A percentile compares a stretch with the other conserved stretches of the same genome.
Conservation (phyloP, 2,329 filamentous ascomycete species). For the Fusarium verticillioides region DNA sequence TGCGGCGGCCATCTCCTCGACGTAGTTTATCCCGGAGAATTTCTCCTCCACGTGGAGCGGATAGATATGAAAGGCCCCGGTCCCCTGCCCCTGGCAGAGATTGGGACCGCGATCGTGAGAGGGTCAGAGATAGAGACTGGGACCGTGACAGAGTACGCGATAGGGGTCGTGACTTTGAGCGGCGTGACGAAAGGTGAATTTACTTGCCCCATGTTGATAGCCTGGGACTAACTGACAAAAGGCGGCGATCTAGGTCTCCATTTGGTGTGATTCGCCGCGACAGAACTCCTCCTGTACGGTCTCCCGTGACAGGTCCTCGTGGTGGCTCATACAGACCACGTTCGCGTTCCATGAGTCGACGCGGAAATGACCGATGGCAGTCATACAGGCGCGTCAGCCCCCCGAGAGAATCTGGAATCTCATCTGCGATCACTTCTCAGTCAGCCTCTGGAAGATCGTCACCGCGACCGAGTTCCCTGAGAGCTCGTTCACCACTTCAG, state of each 20-base stretch:
- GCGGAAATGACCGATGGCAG: slow-evolving; percentile 57
- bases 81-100: slow-evolving; percentile 53
- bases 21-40: slow-evolving; percentile 53
- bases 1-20: slow-evolving; percentile 53
- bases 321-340: slow-evolving; percentile 63
- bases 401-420: slow-evolving; percentile 60
- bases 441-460: slow-evolving; percentile 63
- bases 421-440: slow-evolving; percentile 63
- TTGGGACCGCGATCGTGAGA: slow-evolving; percentile 49
- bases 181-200: slow-evolving; percentile 56
- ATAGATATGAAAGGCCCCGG: slow-evolving; percentile 53
- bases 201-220: not conserved
- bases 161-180: slow-evolving; percentile 52
- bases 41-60: slow-evolving; percentile 50
- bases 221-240: slow-evolving; percentile 44
- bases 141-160: slow-evolving; percentile 47
- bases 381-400: slow-evolving; percentile 61
- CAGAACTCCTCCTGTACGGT: slow-evolving; percentile 47
- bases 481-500: slow-evolving; percentile 58
- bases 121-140: slow-evolving; percentile 46
- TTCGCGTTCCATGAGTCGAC: slow-evolving; percentile 62
- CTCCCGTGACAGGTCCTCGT: slow-evolving; percentile 45
- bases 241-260: slow-evolving; percentile 67
- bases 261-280: slow-evolving; percentile 52
- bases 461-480: slow-evolving; percentile 60